Conservation (phyloP, 768 basidiomycete genomes). For the Pleurotus giganteus region DNA sequence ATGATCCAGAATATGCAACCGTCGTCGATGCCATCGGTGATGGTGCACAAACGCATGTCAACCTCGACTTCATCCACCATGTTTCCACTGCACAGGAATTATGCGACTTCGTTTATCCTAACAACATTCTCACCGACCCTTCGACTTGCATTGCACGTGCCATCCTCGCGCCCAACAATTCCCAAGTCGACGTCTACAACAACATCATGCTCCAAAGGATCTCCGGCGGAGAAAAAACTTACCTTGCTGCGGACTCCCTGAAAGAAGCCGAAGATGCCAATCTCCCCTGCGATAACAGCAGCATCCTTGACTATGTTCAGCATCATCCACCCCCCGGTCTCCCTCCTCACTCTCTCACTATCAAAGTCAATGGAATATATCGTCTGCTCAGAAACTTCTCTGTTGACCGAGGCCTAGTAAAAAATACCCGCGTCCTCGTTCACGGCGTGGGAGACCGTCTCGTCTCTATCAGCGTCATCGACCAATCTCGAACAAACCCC, state of each 20-base stretch:
- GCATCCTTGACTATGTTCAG: slow-evolving; percentile 34
- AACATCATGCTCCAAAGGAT: slow-evolving; percentile 16
- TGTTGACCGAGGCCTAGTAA: slow-evolving; percentile 32
- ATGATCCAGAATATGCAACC: slow-evolving; percentile 25
- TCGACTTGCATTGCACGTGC: slow-evolving; percentile 21
- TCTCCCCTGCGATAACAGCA: neutral
- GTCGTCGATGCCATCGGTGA: slow-evolving; percentile 32
- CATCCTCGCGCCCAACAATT: slow-evolving; percentile 25
- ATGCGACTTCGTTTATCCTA: neutral
- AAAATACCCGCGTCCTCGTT: slow-evolving; percentile 34
- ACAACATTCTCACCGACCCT: neutral
- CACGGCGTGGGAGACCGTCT: slow-evolving; percentile 23
- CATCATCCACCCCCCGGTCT: slow-evolving; percentile 35
- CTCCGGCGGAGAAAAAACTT: slow-evolving; percentile 7
- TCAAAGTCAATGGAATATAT: slow-evolving; percentile 32
- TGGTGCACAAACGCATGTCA: slow-evolving; percentile 25
- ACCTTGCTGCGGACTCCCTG: slow-evolving; percentile 1
- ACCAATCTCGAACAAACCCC: too few species aligned
- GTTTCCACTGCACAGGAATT: neutral
- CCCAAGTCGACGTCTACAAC: slow-evolving; percentile 18
- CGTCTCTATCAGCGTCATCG: too few species aligned
- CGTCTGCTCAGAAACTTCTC: slow-evolving; percentile 45
- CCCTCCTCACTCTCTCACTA: slow-evolving; percentile 32
- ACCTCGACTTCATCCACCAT: neutral
- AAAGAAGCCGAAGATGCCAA: neutral